A percentile compares a stretch with the other conserved stretches of the same genome.
Conservation (phyloP, 805 yeast genomes). For the Ogataea zsoltii region DNA sequence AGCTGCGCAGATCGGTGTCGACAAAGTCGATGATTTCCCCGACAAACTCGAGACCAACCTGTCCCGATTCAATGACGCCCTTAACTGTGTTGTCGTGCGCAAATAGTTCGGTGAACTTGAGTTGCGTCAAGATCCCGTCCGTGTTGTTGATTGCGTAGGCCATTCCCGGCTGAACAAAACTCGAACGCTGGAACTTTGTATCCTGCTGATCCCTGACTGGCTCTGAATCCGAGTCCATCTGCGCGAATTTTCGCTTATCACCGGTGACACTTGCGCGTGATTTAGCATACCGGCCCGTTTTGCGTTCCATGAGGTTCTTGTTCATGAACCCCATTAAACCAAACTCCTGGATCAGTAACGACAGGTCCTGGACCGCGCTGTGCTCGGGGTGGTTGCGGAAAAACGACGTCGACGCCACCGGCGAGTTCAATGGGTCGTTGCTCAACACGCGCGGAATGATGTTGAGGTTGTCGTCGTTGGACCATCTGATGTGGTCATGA, state of each 20-base stretch:
- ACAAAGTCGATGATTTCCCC: constrained; percentile 34
- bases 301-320: constrained; percentile 24
- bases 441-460: constrained; percentile 28
- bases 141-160: constrained; percentile 16
- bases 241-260: constrained; percentile 21
- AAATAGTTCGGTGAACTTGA: constrained; percentile 25
- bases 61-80: constrained; percentile 27
- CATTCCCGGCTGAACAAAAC: constrained; percentile 30
- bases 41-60: constrained; percentile 22
- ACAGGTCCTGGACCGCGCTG: constrained; percentile 17
- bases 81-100: constrained; percentile 13
- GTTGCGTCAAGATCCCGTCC: constrained; percentile 13
- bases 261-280: constrained; percentile 4
- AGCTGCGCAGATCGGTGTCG: constrained; percentile 29
- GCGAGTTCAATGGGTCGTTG: constrained; percentile 11
- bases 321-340: constrained; percentile 31
- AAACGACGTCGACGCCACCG: constrained; percentile 24
- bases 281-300: constrained; percentile 2
- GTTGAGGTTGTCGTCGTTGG: constrained; percentile 23
- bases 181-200: constrained; percentile 11
- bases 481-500: constrained; percentile 30
- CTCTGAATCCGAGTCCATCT: constrained; percentile 9
- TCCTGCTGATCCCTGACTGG: not conserved
- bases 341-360: constrained; percentile 21
- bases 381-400: constrained; percentile 31